Percentiles rank a stretch among this genome's conserved stretches.
Evolutionary conservation across 495 filamentous ascomycete genomes (phyloP).

Genomic region (Xylaria flabelliformis): DNA sequence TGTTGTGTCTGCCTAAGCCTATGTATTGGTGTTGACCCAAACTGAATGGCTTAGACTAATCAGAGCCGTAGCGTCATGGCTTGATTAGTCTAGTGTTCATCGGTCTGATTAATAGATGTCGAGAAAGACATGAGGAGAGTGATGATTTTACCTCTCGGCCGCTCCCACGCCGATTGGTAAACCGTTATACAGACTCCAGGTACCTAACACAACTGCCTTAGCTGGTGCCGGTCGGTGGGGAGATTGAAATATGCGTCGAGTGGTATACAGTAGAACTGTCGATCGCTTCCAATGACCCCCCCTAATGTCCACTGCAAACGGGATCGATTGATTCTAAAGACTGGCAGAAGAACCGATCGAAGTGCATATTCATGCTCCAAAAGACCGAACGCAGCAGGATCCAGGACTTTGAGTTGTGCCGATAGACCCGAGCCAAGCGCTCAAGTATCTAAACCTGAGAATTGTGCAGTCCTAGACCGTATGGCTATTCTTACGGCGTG

Average conservation of each 20-base stretch:
- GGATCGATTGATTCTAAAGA: not conserved
- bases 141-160: not conserved
- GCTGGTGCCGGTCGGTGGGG: no score
- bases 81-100: not conserved
- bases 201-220: not conserved
- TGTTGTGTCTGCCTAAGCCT: not conserved
- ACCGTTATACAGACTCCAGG: not conserved
- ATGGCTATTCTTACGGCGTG: not conserved
- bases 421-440: conserved; percentile 20
- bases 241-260: not conserved
- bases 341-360: not conserved
- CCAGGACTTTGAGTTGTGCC: not conserved
- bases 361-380: conserved; percentile 6
- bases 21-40: not conserved
- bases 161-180: not conserved
- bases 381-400: not conserved
- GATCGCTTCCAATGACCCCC: conserved; percentile 6
- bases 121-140: not conserved
- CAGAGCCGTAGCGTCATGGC: not conserved
- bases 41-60: not conserved
- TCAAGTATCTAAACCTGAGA: not conserved
- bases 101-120: not conserved
- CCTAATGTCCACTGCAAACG: not conserved
- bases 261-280: not conserved
- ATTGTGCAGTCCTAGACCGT: not conserved